Percentiles rank a stretch among this genome's conserved stretches.
phyloP scores from a whole-genome alignment of 345 rosid genomes.

The Chamaenerion angustifolium region DNA sequence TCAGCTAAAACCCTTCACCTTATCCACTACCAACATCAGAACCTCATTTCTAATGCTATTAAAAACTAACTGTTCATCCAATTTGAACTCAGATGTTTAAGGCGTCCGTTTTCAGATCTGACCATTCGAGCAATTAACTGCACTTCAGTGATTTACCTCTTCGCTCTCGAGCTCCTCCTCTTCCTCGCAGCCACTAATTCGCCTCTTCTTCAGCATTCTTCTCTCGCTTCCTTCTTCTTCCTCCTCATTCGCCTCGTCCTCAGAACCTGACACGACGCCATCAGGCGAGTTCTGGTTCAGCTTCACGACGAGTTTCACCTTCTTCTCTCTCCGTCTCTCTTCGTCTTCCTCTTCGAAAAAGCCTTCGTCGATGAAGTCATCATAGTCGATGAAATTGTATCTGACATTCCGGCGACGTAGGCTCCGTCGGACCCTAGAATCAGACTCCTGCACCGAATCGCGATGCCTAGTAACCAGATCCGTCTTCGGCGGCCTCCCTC shows the following conservation, averaged over 20 bases:
- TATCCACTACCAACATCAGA: too few species aligned
- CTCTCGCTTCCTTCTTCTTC: constrained; percentile 18
- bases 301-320: constrained; percentile 62
- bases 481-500: constrained; percentile 91
- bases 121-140: too few species aligned
- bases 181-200: constrained; percentile 10
- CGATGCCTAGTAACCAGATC: constrained; percentile 52
- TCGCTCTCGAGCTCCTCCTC: constrained; percentile 18
- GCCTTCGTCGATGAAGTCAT: constrained; percentile 39
- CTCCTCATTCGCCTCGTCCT: constrained; percentile 19
- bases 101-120: too few species aligned
- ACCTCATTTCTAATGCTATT: too few species aligned
- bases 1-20: too few species aligned
- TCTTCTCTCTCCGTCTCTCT: constrained; percentile 59
- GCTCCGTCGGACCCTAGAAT: constrained; percentile 25
- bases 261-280: constrained; percentile 20
- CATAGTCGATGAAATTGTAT: constrained; percentile 63
- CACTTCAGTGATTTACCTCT: constrained; percentile 5
- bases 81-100: too few species aligned
- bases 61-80: too few species aligned
- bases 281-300: constrained; percentile 37
- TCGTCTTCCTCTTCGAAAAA: constrained; percentile 17
- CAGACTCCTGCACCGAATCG: constrained; percentile 9
- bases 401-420: constrained; percentile 68
- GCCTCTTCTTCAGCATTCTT: background rate